A percentile compares a stretch with the other conserved stretches of the same genome.
phyloP scores from a whole-genome alignment of 768 basidiomycete genomes.

The Leccinellum albellum region DNA sequence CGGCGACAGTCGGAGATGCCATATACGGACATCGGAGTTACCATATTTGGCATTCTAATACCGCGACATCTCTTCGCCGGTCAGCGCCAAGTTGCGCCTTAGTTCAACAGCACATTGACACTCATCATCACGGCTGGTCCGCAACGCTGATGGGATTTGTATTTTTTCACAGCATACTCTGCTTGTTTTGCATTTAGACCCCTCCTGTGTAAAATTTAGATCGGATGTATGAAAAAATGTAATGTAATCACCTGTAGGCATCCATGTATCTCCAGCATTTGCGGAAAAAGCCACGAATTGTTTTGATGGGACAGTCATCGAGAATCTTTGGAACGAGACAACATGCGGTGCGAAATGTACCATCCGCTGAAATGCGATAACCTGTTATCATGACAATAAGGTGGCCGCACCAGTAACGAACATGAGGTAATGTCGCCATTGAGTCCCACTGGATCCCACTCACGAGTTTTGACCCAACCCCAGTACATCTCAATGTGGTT shows the following conservation, averaged over 20 bases:
- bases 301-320: neutral
- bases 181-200: neutral
- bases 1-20: neutral
- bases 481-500: conserved; percentile 7
- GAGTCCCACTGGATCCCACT: neutral
- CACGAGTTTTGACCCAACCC: neutral
- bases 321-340: neutral
- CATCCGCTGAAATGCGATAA: neutral
- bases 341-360: neutral
- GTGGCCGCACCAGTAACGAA: neutral
- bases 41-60: too few relatives aligned
- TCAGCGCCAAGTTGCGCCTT: neutral
- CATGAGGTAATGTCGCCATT: neutral
- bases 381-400: neutral
- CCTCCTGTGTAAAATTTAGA: neutral
- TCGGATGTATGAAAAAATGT: neutral
- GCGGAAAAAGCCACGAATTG: neutral
- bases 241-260: neutral
- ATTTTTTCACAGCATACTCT: neutral
- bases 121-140: neutral
- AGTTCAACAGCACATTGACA: neutral
- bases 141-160: neutral
- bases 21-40: neutral
- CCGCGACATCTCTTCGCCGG: neutral
- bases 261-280: neutral